Conservation (phyloP, 2,329 filamentous ascomycete genomes). For the Periconia sp. region DNA sequence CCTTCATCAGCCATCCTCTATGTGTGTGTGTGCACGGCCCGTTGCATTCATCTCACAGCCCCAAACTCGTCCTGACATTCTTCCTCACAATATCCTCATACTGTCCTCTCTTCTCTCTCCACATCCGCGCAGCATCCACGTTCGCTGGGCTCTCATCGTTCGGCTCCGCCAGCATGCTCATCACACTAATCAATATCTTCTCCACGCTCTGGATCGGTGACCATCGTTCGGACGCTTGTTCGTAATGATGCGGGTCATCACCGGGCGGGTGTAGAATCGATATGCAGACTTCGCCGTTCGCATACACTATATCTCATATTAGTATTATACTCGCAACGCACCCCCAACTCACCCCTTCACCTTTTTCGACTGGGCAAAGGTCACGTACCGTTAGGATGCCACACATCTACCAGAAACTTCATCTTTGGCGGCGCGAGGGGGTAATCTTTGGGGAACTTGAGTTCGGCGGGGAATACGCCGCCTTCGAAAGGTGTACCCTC, state of each 20-base stretch:
- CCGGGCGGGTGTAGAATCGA: constrained; percentile 94
- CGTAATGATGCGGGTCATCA: constrained; percentile 93
- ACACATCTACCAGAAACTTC: constrained; percentile 82
- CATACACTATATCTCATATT: constrained; percentile 63
- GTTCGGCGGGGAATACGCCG: constrained; percentile 84
- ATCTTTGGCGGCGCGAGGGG: constrained; percentile 86
- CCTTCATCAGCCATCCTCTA: too few species aligned
- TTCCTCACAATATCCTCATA: constrained; percentile 78
- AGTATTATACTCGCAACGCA: background rate
- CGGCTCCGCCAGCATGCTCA: constrained; percentile 87
- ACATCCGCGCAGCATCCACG: constrained; percentile 85
- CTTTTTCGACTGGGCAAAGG: background rate
- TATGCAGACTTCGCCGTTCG: constrained; percentile 87
- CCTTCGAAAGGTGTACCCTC: constrained; percentile 96
- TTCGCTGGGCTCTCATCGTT: constrained; percentile 97
- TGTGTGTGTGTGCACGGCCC: too few species aligned
- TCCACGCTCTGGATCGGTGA: constrained; percentile 92
- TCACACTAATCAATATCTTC: constrained; percentile 88
- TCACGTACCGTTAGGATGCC: constrained; percentile 82
- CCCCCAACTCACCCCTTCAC: background rate
- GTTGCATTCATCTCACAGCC: constrained; percentile 20
- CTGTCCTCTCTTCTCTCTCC: constrained; percentile 77
- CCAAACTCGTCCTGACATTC: constrained; percentile 43
- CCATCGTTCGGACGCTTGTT: constrained; percentile 88
- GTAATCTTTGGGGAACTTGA: constrained; percentile 83